Evolutionary conservation across 2,329 filamentous ascomycete species (phyloP), one percentile per base, ranked within the genome.

Genomic region (Cordyceps javanica): DNA sequence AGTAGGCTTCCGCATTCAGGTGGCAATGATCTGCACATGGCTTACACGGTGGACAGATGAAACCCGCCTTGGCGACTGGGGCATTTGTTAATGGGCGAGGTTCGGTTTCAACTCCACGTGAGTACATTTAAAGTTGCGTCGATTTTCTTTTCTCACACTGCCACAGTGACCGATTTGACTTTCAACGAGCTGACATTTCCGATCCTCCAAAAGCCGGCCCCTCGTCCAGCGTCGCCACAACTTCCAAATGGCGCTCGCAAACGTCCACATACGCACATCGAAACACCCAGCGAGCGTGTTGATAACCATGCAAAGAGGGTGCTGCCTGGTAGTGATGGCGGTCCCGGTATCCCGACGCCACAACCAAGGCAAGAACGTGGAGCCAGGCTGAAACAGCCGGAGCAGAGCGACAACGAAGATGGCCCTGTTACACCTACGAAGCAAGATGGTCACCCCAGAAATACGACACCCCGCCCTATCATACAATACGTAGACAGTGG

Each of bases 131-230:
- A 10, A n/a, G 8, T 16, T 21, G 8, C 25, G 6, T 41, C 2
- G 2, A 19, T 55, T 23, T 9, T 1, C 5, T 32, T 25, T 52
- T 21, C 59, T 69, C 55, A 69, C 58, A 26, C 32, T 7, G 10
- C 7, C 16, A 28, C 34, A 82, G 82, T 82, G 28, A 68, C 75
- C 5, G 80, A 83, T 59, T 71, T 84, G 19, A 70, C 72, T 1
- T 83, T 82, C 60, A 80, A 80, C 26, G 72, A 78, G 52, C 79
- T 82, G 74, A 65, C 71, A 9, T 77, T 80, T 60, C 67, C 78
- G 23, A 69, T 68, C 49, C 60, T 67, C 3, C 59, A 64, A 36
- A 52, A 66, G 60, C 34, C 59, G 58, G 11, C 26, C 8, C 25
- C 23, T 19, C 41, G 68, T 53, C 66, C 67, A 39, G 69, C 55